Conservation (phyloP, 2,329 filamentous ascomycete genomes). For the Colletotrichum sp. region DNA sequence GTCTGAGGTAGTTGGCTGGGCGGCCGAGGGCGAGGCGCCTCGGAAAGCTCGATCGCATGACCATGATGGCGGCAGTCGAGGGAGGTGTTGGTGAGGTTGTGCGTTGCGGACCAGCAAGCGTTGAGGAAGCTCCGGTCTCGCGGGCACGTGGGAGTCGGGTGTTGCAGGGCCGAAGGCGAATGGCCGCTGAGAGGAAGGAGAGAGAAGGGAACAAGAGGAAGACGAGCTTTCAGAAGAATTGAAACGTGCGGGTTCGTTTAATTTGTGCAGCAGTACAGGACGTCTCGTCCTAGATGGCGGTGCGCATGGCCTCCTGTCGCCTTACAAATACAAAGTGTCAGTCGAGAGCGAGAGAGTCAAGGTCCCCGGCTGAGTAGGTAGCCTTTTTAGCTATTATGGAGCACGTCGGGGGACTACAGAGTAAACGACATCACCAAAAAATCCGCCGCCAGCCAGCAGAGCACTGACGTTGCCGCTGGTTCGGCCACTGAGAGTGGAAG, state of each 20-base stretch:
- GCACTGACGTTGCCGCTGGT: constrained; percentile 18
- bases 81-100: neutral
- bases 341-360: neutral
- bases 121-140: neutral
- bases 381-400: constrained; percentile 13
- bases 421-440: constrained; percentile 19
- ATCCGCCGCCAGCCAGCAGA: neutral
- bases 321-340: constrained; percentile 19
- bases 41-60: constrained; percentile 44
- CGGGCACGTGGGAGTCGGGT: constrained; percentile 2
- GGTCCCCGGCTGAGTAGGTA: neutral
- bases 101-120: neutral
- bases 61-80: constrained; percentile 33
- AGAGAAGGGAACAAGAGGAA: neutral
- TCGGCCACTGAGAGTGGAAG: constrained; percentile 1
- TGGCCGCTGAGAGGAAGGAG: neutral
- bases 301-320: constrained; percentile 19
- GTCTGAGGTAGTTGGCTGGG: constrained; percentile 30
- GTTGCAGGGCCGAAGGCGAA: neutral
- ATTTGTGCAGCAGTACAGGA: neutral
- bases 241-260: neutral
- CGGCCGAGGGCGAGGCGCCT: constrained; percentile 43
- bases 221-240: constrained; percentile 1
- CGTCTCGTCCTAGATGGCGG: neutral
- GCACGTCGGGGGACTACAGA: neutral